These are phyloP conservation scores for Dictyostelium purpureum DNA, from an alignment of 78 protist genomes.

Conservation along the genomic window DNA sequence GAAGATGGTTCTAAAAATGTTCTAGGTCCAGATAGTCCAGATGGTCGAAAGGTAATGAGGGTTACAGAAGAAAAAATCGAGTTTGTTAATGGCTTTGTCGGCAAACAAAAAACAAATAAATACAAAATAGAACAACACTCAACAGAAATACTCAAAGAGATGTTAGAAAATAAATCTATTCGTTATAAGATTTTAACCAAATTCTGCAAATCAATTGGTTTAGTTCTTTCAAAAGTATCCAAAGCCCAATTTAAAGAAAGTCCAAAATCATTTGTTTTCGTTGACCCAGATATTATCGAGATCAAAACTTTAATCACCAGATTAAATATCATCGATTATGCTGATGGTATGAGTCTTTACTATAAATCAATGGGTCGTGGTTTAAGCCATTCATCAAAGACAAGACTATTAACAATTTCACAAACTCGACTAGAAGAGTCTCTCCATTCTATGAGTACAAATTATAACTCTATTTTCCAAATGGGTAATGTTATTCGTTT, in stretches of 20 bases:
- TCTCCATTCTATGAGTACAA: constrained; percentile 53
- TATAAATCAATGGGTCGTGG: constrained; percentile 15
- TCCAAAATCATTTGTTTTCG: constrained; percentile 7
- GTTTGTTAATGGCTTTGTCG: neutral
- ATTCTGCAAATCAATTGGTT: constrained; percentile 36
- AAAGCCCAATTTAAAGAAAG: neutral
- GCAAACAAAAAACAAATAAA: neutral
- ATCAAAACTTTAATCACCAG: constrained; percentile 40
- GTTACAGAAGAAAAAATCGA: too few relatives aligned
- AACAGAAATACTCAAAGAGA: neutral
- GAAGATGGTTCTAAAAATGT: neutral
- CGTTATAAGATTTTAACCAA: neutral
- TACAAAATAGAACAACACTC: neutral
- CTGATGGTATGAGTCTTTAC: constrained; percentile 71
- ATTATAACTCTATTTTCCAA: constrained; percentile 58
- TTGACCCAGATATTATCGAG: constrained; percentile 62
- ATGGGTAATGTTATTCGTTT: constrained; percentile 50
- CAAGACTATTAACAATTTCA: constrained; percentile 27
- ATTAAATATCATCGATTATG: constrained; percentile 66
- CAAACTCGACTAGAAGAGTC: constrained; percentile 21
- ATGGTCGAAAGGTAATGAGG: too few relatives aligned
- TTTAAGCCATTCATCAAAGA: neutral
- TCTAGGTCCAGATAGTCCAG: neutral
- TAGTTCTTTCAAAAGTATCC: neutral
- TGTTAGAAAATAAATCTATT: neutral